phyloP scores from a whole-genome alignment of 2,329 filamentous ascomycete species.

The Penicillium sp. region DNA sequence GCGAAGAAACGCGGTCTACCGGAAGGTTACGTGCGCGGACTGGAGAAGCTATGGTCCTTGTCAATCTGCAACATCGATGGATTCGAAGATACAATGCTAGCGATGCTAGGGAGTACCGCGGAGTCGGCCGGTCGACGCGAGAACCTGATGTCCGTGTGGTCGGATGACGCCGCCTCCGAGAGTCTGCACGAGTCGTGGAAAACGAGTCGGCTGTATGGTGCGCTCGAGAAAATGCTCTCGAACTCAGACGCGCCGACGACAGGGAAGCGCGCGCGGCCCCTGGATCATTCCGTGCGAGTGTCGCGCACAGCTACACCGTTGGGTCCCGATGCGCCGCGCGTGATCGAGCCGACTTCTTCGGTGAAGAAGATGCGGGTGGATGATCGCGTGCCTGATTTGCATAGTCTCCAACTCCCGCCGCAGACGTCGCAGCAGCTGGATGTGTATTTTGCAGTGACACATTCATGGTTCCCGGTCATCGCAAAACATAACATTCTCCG shows the following conservation, averaged over 20 bases:
- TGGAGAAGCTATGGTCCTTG: slow-evolving; percentile 50
- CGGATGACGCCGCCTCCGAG: slow-evolving; percentile 43
- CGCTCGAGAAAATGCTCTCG: slow-evolving; percentile 45
- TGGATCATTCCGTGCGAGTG: slow-evolving; percentile 36
- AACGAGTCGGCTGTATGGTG: slow-evolving; percentile 40
- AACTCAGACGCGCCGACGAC: slow-evolving; percentile 29
- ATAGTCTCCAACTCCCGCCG: slow-evolving; percentile 45
- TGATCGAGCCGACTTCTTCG: slow-evolving; percentile 26
- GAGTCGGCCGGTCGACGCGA: slow-evolving; percentile 34
- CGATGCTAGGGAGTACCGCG: slow-evolving; percentile 38
- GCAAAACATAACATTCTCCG: slow-evolving; percentile 59
- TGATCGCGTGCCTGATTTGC: slow-evolving; percentile 3
- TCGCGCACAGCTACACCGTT: slow-evolving; percentile 31
- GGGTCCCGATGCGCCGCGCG: slow-evolving; percentile 31
- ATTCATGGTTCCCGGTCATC: slow-evolving; percentile 62
- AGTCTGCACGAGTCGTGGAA: slow-evolving; percentile 48
- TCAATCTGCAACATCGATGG: slow-evolving; percentile 47
- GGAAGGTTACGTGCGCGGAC: slow-evolving; percentile 49
- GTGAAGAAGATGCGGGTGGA: slow-evolving; percentile 31
- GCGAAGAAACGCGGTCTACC: slow-evolving; percentile 49
- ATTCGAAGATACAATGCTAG: slow-evolving; percentile 44
- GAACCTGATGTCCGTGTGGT: slow-evolving; percentile 41
- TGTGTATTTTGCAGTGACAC: slow-evolving; percentile 59
- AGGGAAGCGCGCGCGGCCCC: slow-evolving; percentile 37
- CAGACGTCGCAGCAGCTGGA: slow-evolving; percentile 57